phyloP scores from a whole-genome alignment of 768 basidiomycete genomes.

The Sporobolomyces phaffii region DNA sequence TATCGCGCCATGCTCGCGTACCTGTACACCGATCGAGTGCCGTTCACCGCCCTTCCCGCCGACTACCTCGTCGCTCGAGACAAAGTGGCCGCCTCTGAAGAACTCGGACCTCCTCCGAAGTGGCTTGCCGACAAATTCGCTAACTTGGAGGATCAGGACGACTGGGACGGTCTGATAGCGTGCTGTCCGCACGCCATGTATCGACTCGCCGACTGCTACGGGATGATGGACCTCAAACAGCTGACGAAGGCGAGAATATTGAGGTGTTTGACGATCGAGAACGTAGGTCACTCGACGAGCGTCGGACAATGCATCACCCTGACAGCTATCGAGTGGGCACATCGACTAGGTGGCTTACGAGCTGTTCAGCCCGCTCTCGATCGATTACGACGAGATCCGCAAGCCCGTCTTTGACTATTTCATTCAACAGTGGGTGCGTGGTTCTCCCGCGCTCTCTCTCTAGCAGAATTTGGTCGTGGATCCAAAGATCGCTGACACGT shows the following conservation, averaged over 20 bases:
- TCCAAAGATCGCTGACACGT: neutral
- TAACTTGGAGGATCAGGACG: neutral
- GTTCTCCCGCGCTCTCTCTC: neutral
- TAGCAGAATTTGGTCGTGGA: too few relatives aligned
- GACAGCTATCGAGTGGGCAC: too few relatives aligned
- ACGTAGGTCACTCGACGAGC: neutral
- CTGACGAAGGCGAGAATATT: neutral
- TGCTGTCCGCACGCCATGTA: conserved; percentile 1
- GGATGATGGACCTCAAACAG: neutral
- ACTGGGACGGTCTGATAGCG: too few relatives aligned
- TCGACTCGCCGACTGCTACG: conserved; percentile 10
- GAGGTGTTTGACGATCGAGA: conserved; percentile 5
- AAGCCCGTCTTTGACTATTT: neutral
- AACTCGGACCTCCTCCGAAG: too few relatives aligned
- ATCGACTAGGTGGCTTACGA: neutral
- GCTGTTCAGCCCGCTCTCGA: neutral
- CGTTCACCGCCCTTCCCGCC: neutral
- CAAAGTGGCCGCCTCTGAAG: too few relatives aligned
- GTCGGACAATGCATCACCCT: too few relatives aligned
- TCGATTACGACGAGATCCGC: neutral
- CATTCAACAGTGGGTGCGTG: conserved; percentile 2
- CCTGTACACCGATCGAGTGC: neutral
- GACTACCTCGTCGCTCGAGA: neutral
- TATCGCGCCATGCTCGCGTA: neutral
- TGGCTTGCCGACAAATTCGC: neutral